Evolutionary conservation across 345 rosid genomes (phyloP).

Genomic region (Moricandia moricandioides): DNA sequence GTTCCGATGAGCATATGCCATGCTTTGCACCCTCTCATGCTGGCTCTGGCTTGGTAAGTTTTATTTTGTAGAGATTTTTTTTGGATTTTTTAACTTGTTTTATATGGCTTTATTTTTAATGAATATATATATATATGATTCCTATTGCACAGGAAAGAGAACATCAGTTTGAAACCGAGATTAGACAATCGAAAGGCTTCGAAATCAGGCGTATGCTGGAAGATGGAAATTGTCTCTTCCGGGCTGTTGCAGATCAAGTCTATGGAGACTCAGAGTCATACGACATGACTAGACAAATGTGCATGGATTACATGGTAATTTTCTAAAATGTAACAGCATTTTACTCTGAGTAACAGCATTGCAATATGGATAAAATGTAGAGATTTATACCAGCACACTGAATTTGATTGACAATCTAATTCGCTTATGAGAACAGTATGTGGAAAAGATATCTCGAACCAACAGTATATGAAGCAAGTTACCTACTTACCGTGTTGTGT

Average conservation of each 20-base stretch:
- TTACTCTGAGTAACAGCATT: not conserved
- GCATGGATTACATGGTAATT: constrained; percentile 95
- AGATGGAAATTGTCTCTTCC: constrained; percentile 99
- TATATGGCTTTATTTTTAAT: not conserved
- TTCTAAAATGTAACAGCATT: too few relatives aligned
- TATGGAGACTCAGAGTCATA: constrained; percentile 87
- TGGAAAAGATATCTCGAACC: not conserved
- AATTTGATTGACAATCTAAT: not conserved
- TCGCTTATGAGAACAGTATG: not conserved
- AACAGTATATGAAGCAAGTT: not conserved
- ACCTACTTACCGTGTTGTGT: not conserved
- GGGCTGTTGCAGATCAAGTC: constrained; percentile 98
- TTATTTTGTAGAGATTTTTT: not conserved
- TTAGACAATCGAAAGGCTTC: constrained; percentile 68
- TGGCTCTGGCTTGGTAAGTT: constrained; percentile 71
- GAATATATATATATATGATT: not conserved
- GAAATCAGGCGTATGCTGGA: constrained; percentile 92
- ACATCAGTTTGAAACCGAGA: constrained; percentile 82
- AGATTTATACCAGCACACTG: constrained; percentile 2
- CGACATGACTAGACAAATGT: constrained; percentile 80
- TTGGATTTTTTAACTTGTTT: not conserved
- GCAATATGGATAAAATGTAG: not conserved
- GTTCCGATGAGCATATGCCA: constrained; percentile 96
- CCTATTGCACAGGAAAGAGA: constrained; percentile 74
- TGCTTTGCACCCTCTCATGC: constrained; percentile 69